phyloP scores from a whole-genome alignment of 2,329 filamentous ascomycete species.

The Cyclaneusma minus region DNA sequence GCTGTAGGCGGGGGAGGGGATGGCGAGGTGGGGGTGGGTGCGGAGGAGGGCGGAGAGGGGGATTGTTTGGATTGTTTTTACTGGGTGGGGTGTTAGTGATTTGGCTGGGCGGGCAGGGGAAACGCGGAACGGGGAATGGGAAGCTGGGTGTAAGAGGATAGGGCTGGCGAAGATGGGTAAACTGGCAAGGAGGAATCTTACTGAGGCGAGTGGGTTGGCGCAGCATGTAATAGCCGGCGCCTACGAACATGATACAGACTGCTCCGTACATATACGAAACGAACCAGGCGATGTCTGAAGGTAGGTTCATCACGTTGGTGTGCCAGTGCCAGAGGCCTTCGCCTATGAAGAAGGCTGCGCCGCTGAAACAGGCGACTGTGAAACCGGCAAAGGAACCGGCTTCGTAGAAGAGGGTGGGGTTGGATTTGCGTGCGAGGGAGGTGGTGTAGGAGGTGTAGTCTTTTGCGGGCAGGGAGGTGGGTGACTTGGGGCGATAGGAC shows the following conservation, averaged over 20 bases:
- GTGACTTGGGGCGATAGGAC: neutral
- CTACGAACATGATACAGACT: slow-evolving; percentile 42
- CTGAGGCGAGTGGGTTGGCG: slow-evolving; percentile 42
- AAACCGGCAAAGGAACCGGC: slow-evolving; percentile 48
- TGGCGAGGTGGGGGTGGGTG: slow-evolving; percentile 5
- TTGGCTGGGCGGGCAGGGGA: no score
- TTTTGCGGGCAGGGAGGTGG: no score
- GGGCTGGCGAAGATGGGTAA: no score
- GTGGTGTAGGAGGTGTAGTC: slow-evolving; percentile 31
- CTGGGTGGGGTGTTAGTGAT: slow-evolving; percentile 4
- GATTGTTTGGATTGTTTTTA: slow-evolving; percentile 2
- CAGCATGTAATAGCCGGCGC: slow-evolving; percentile 43
- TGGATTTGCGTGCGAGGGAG: slow-evolving; percentile 35
- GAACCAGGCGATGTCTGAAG: slow-evolving; percentile 37
- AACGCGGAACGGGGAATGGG: no score
- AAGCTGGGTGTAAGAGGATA: slow-evolving; percentile 32
- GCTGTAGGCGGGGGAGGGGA: slow-evolving; percentile 7
- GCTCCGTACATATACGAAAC: slow-evolving; percentile 39
- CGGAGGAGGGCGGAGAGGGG: slow-evolving; percentile 13
- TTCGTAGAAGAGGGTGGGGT: slow-evolving; percentile 46
- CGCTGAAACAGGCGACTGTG: slow-evolving; percentile 41
- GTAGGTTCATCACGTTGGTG: slow-evolving; percentile 30
- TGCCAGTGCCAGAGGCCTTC: slow-evolving; percentile 36
- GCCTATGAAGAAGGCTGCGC: slow-evolving; percentile 34
- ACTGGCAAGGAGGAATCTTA: no score